Evolutionary conservation across 257 asterid species (phyloP).

Genomic region (Solanum medicagineum): DNA sequence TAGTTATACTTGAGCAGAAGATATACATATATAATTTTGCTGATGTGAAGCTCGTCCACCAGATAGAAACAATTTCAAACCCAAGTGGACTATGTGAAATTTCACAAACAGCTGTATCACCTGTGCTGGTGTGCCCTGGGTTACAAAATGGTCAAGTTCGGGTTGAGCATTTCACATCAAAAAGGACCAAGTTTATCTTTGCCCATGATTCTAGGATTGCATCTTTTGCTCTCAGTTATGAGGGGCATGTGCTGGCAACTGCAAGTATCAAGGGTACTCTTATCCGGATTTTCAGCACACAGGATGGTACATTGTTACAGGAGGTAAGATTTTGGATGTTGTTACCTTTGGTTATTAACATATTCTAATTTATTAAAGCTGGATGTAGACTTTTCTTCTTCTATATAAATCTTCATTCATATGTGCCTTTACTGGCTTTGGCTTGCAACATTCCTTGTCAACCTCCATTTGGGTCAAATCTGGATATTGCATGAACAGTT

Average conservation of each 20-base stretch:
- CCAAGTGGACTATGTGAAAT: conserved; percentile 85
- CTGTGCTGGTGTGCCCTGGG: conserved; percentile 87
- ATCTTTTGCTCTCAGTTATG: conserved; percentile 69
- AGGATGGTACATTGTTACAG: conserved; percentile 88
- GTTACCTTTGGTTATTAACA: neutral
- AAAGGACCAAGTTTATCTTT: conserved; percentile 51
- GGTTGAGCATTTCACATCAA: conserved; percentile 82
- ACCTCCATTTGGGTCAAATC: neutral
- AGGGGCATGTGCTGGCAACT: conserved; percentile 90
- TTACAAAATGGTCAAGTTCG: conserved; percentile 76
- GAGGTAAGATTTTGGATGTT: conserved; percentile 43
- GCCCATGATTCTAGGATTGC: conserved; percentile 86
- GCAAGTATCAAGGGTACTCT: conserved; percentile 84
- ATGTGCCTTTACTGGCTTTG: neutral
- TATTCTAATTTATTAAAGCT: neutral
- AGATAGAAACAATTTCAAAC: conserved; percentile 73
- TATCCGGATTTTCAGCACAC: conserved; percentile 83
- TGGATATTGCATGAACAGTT: neutral
- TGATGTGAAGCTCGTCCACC: conserved; percentile 85
- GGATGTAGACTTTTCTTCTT: neutral
- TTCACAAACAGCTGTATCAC: conserved; percentile 58
- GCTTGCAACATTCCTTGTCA: neutral
- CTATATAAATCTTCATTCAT: neutral
- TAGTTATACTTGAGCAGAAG: conserved; percentile 82
- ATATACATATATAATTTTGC: conserved; percentile 68